Evolutionary conservation across 2,329 filamentous ascomycete genomes (phyloP).

Genomic region (Hirsutella rhossiliensis): DNA sequence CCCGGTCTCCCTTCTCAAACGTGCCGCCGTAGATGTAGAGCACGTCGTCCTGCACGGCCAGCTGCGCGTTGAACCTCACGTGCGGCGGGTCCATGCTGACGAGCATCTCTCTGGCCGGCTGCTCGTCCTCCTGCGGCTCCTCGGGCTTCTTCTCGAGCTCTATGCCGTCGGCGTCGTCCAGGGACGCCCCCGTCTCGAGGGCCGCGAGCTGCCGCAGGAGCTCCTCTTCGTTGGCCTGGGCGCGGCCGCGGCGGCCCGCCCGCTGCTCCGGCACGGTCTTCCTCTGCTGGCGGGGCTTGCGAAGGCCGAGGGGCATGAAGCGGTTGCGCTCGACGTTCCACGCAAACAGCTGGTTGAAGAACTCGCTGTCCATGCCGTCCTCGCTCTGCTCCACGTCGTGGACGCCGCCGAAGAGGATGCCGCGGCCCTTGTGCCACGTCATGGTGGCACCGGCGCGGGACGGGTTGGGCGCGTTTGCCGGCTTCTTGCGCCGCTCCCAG

Average conservation of each 20-base stretch:
- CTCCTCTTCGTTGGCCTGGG: constrained; percentile 85
- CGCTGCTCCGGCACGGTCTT: constrained; percentile 45
- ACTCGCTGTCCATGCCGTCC: constrained; percentile 93
- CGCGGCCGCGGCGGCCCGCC: constrained; percentile 53
- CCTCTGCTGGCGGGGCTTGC: constrained; percentile 58
- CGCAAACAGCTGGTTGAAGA: constrained; percentile 83
- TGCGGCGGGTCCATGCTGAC: constrained; percentile 78
- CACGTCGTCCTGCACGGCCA: constrained; percentile 84
- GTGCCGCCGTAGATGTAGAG: constrained; percentile 94
- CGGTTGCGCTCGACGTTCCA: constrained; percentile 95
- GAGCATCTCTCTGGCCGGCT: constrained; percentile 48
- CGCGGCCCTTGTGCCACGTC: constrained; percentile 85
- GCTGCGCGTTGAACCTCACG: constrained; percentile 77
- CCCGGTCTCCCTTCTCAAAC: constrained; percentile 86
- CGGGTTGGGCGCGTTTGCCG: constrained; percentile 77
- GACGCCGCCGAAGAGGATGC: constrained; percentile 88
- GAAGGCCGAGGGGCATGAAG: constrained; percentile 73
- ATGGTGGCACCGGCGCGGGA: constrained; percentile 82
- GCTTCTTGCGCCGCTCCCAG: constrained; percentile 90
- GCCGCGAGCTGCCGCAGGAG: constrained; percentile 76
- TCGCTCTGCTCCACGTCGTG: constrained; percentile 86
- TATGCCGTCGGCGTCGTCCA: constrained; percentile 39
- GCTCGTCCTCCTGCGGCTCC: constrained; percentile 41
- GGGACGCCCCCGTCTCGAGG: constrained; percentile 60
- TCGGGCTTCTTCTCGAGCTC: constrained; percentile 38